Percentiles rank a stretch among this genome's conserved stretches.
phyloP scores from a whole-genome alignment of 208 protist genomes.

The Borovskyia barvae region DNA sequence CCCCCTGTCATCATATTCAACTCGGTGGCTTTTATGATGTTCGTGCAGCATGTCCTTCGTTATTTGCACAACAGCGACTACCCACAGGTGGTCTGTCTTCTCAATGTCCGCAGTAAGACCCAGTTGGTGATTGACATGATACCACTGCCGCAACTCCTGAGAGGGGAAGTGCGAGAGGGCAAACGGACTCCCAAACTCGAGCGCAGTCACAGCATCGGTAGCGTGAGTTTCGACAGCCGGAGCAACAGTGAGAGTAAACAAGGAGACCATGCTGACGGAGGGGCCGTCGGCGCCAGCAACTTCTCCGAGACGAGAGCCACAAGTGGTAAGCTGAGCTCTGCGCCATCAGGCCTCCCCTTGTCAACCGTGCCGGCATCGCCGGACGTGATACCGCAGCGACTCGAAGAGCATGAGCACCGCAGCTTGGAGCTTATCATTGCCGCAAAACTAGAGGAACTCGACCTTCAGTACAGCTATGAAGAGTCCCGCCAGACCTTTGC shows the following conservation, averaged over 20 bases:
- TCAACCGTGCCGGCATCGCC: no score
- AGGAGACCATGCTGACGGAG: no score
- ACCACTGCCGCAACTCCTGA: slow-evolving; percentile 15
- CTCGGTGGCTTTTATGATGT: slow-evolving; percentile 58
- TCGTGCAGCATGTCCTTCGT: slow-evolving; percentile 50
- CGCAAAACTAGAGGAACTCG: slow-evolving; percentile 17
- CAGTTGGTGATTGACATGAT: slow-evolving; percentile 40
- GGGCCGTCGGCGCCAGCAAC: no score
- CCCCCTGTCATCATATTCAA: slow-evolving; percentile 55
- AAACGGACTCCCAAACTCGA: no score
- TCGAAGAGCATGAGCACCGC: no score
- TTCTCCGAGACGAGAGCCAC: neutral
- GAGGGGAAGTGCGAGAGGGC: no score
- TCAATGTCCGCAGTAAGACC: slow-evolving; percentile 38
- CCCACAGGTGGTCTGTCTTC: slow-evolving; percentile 29
- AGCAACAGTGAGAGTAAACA: no score
- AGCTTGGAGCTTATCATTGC: slow-evolving; percentile 3
- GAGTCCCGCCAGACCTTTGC: slow-evolving; percentile 20
- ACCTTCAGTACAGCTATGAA: slow-evolving; percentile 21
- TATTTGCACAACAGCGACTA: slow-evolving; percentile 23
- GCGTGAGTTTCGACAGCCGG: no score
- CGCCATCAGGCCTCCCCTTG: no score
- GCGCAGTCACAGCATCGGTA: no score
- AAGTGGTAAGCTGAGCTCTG: neutral
- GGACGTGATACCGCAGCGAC: no score